Percentiles rank a stretch among this genome's conserved stretches.
Conservation (phyloP, 371 early-diverging fungal species). For the Dipsacomyces acuminosporus region DNA sequence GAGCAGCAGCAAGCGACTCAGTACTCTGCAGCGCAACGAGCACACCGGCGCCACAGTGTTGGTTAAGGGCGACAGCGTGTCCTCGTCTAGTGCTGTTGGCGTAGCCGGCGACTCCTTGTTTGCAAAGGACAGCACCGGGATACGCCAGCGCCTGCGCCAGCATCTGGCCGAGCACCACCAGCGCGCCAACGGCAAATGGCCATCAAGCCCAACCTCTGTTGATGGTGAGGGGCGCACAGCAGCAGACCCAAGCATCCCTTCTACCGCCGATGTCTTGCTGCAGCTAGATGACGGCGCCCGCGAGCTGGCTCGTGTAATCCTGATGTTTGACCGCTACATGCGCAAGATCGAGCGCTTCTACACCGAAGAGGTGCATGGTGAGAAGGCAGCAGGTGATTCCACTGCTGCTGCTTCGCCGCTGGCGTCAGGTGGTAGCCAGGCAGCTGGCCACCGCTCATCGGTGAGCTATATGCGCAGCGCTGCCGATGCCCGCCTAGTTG, state of each 20-base stretch:
- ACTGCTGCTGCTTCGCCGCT: too few species aligned
- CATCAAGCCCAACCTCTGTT: background rate
- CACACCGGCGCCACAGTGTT: conserved; percentile 40
- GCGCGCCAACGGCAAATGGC: conserved; percentile 20
- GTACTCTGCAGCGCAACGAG: conserved; percentile 44
- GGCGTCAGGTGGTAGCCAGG: background rate
- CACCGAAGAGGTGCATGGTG: conserved; percentile 19
- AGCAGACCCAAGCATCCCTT: background rate
- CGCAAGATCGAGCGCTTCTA: conserved; percentile 45
- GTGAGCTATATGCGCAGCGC: conserved; percentile 23
- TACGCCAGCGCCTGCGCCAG: conserved; percentile 47
- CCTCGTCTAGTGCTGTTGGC: background rate
- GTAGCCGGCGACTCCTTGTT: conserved; percentile 49
- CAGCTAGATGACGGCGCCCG: conserved; percentile 46
- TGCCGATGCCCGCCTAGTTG: conserved; percentile 37
- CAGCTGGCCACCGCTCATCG: conserved; percentile 6
- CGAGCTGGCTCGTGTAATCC: conserved; percentile 44
- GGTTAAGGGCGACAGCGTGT: conserved; percentile 22
- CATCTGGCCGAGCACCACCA: conserved; percentile 47
- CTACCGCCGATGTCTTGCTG: conserved; percentile 36
- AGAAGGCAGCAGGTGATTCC: conserved; percentile 2
- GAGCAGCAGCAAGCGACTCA: conserved; percentile 18
- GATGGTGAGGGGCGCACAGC: background rate
- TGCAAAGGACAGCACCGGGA: conserved; percentile 39
- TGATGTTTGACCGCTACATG: conserved; percentile 41